phyloP scores from a whole-genome alignment of 139 green algal species.

The Chlamydomonas sp. region DNA sequence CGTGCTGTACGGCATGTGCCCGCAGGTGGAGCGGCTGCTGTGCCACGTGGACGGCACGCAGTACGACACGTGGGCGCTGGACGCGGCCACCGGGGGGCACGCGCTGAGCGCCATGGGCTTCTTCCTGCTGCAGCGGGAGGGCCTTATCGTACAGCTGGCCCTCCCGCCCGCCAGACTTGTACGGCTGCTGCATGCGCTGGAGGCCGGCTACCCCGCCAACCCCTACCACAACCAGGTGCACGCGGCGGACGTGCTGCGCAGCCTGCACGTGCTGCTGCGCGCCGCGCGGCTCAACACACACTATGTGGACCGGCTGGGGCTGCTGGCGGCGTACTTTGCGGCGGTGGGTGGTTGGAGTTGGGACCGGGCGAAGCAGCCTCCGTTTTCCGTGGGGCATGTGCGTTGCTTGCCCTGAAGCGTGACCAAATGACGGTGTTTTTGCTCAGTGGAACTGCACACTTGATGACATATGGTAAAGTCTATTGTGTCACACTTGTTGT shows the following conservation, averaged over 20 bases:
- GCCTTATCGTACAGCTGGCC: constrained; percentile 13
- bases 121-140: constrained; percentile 42
- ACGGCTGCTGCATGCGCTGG: constrained; percentile 29
- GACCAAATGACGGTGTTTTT: no score
- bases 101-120: constrained; percentile 42
- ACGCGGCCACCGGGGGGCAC: constrained; percentile 37
- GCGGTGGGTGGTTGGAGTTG: background rate
- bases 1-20: no score
- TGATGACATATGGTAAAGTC: no score
- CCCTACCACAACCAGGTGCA: constrained; percentile 72
- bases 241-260: constrained; percentile 63
- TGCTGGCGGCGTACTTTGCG: constrained; percentile 29
- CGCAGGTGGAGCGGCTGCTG: constrained; percentile 39
- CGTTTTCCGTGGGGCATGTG: background rate
- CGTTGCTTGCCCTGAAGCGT: no score
- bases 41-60: constrained; percentile 29
- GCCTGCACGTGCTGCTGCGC: constrained; percentile 50
- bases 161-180: background rate
- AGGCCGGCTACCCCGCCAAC: constrained; percentile 60
- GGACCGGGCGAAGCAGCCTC: background rate
- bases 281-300: background rate
- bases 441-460: no score
- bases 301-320: constrained; percentile 30
- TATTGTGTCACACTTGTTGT: no score
- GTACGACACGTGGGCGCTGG: constrained; percentile 55